These are phyloP conservation scores for Diospyros lotus DNA, from an alignment of 148 eudicot species.

Conservation along the genomic window DNA sequence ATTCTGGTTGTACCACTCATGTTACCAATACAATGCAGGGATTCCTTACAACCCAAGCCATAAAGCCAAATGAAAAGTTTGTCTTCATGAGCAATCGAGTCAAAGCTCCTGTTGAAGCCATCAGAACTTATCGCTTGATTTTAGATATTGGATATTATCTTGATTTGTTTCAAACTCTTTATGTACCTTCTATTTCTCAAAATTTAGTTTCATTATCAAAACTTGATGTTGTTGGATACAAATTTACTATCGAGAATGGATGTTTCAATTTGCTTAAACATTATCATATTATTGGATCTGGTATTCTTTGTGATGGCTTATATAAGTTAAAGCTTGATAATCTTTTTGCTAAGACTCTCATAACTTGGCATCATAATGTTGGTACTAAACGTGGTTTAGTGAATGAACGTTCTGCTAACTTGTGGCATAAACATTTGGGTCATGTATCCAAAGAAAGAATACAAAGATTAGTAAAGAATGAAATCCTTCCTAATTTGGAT, in stretches of 20 bases:
- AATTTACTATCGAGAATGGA: neutral
- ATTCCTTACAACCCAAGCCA: constrained; percentile 12
- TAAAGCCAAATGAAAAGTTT: constrained; percentile 9
- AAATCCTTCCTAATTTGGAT: neutral
- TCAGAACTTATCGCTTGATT: constrained; percentile 11
- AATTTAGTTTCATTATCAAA: constrained; percentile 15
- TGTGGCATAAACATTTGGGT: neutral
- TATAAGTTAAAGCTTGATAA: neutral
- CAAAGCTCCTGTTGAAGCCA: constrained; percentile 13
- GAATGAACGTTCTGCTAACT: neutral
- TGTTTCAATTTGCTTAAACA: neutral
- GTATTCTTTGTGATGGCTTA: neutral
- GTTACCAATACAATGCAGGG: constrained; percentile 20
- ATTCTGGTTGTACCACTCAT: constrained; percentile 21
- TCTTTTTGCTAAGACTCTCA: neutral
- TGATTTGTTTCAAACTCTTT: constrained; percentile 11
- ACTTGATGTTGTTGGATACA: neutral
- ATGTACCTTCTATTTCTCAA: constrained; percentile 15
- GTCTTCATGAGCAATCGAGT: constrained; percentile 14
- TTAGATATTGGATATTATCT: constrained; percentile 9
- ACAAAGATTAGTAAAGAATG: neutral
- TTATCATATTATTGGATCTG: constrained; percentile 1
- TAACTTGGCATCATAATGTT: neutral
- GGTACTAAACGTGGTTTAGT: neutral
- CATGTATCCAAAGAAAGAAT: neutral